Evolutionary conservation across 495 filamentous ascomycete species (phyloP).

Genomic region (Neurospora sp.): DNA sequence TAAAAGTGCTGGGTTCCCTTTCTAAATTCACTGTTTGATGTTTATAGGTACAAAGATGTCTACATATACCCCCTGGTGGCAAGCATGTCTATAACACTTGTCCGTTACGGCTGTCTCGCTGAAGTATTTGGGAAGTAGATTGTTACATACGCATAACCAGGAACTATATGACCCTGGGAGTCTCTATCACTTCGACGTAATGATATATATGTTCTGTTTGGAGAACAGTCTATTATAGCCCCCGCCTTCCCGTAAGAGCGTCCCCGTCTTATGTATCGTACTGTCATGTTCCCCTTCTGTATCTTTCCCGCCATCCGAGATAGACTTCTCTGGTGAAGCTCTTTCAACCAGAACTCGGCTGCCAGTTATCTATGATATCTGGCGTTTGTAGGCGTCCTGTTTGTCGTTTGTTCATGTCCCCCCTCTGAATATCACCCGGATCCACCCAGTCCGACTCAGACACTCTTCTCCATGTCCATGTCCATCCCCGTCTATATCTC

Average conservation of each 20-base stretch:
- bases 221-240: neutral
- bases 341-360: neutral
- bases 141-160: neutral
- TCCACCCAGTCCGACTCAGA: neutral
- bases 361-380: neutral
- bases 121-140: too few relatives aligned
- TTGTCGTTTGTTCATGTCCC: neutral
- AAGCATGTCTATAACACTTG: neutral
- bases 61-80: neutral
- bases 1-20: neutral
- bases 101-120: too few relatives aligned
- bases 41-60: neutral
- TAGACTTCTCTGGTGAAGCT: neutral
- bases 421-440: neutral
- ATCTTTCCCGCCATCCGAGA: neutral
- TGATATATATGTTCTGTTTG: neutral
- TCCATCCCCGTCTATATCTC: conserved; percentile 26
- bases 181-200: neutral
- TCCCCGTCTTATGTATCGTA: neutral
- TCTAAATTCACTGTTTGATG: neutral
- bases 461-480: neutral
- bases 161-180: neutral
- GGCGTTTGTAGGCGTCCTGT: neutral
- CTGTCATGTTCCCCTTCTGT: neutral
- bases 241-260: neutral